Conservation (phyloP, 257 asterid genomes). For the Solanum infundibuliforme region DNA sequence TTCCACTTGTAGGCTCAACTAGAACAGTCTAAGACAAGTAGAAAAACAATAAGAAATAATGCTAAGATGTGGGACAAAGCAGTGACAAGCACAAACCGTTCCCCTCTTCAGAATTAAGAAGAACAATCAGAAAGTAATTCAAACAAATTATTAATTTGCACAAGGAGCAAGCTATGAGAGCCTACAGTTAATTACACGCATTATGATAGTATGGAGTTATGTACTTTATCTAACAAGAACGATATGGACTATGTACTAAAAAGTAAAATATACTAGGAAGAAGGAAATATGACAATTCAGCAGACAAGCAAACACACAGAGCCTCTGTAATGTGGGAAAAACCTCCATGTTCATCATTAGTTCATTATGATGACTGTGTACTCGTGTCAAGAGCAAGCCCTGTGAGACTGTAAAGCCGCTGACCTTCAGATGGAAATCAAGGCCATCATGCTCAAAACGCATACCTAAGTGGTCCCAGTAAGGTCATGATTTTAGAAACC, state of each 20-base stretch:
- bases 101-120: not conserved
- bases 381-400: not conserved
- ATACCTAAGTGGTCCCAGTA: not conserved
- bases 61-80: not conserved
- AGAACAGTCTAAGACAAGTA: constrained; percentile 53
- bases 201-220: not conserved
- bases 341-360: not conserved
- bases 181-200: not conserved
- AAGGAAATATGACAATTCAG: not conserved
- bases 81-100: not conserved
- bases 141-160: not conserved
- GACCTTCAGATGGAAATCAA: not conserved
- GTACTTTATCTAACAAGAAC: not conserved
- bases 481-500: not conserved
- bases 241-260: not conserved
- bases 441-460: not conserved
- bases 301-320: not conserved
- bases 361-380: not conserved
- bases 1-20: constrained; percentile 99
- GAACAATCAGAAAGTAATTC: not conserved
- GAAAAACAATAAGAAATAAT: not conserved
- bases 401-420: not conserved
- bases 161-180: not conserved
- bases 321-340: not conserved
- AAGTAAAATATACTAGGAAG: not conserved